Evolutionary conservation across 345 rosid genomes (phyloP), one percentile per base, ranked within the genome.

Genomic region (Gossypium australe): DNA sequence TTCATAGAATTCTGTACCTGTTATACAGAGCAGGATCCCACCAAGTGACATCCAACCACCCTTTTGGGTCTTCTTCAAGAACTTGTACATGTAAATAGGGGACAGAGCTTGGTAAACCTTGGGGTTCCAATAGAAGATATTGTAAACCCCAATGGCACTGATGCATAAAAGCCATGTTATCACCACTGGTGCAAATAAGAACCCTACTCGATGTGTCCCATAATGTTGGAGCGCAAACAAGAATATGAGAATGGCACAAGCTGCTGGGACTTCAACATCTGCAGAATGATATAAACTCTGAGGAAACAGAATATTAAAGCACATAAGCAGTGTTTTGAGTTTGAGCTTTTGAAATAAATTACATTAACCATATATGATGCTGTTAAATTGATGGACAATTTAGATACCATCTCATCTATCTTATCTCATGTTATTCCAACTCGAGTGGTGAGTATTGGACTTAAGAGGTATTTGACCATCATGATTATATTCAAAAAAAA

Each of bases 31-130:
- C 70, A 95, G 85, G 80, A 93, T 95, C 78, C 99, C 99, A 27
- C 98, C 99, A 72, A 95, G 84, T 78, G 99, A 95, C 98, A 91
- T 93, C 98, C 98, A 95, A n/a, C 99, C 99, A n/a, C 92, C 85
- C 81, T 79, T 86, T 72, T 79, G 90, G 62, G 99, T 95, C 79
- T 95, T 93, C 83, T 83, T 93, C 69, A 95, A 79, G 81, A 95
- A 95, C 78, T 88, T 93, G 77, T 86, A 88, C 88, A 95, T 95
- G 82, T 95, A 93, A 73, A 88, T 88, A 3, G 99, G 99, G 57
- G 97, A 93, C 57, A 95, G 89, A n/a, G 99, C 99, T 87, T 85
- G 84, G 82, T 90, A 95, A 51, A 95, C 89, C n/a, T 86, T 83
- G 74, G 97, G 98, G 70, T 95, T 95, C 99, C 99, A 95, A 72